Conservation (phyloP, 768 basidiomycete genomes). For the Gloeopeniophorella convolvens region DNA sequence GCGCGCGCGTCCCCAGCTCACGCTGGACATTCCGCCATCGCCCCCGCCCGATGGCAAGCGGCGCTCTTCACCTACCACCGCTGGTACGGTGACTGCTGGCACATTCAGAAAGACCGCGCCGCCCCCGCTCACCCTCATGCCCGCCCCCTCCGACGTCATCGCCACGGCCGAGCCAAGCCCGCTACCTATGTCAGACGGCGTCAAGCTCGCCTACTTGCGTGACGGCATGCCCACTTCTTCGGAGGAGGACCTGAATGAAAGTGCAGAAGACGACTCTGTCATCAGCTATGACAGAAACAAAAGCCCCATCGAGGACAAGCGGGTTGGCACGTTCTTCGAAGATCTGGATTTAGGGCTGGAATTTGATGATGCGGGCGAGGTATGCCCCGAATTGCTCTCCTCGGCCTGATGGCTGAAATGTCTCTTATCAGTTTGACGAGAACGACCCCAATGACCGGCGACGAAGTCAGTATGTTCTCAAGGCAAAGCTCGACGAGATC, state of each 20-base stretch:
- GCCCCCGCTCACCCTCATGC: conserved; percentile 42
- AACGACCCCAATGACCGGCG: conserved; percentile 69
- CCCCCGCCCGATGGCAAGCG: conserved; percentile 28
- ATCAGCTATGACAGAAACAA: conserved; percentile 18
- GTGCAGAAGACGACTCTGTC: conserved; percentile 9
- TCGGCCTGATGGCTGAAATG: conserved; percentile 17
- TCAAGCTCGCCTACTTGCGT: conserved; percentile 41
- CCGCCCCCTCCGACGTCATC: conserved; percentile 25
- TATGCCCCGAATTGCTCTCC: conserved; percentile 5
- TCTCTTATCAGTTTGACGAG: conserved; percentile 48
- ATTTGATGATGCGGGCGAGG: conserved; percentile 36
- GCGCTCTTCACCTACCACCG: conserved; percentile 32
- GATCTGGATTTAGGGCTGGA: conserved; percentile 40
- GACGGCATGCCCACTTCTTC: conserved; percentile 25
- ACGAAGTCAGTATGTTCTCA: conserved; percentile 69
- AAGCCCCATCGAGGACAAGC: conserved; percentile 37
- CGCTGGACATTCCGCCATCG: conserved; percentile 36
- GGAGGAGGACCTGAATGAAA: conserved; percentile 15
- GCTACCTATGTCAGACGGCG: conserved; percentile 31
- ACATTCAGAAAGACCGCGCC: conserved; percentile 41
- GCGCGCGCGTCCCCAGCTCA: conserved; percentile 26
- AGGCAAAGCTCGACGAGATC: conserved; percentile 70
- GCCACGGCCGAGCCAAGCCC: conserved; percentile 35
- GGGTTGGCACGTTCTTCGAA: conserved; percentile 41
- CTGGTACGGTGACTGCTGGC: conserved; percentile 5